Evolutionary conservation across 306 rosid species (phyloP), one percentile per base, ranked within the genome.

Genomic region (Inga oerstediana): DNA sequence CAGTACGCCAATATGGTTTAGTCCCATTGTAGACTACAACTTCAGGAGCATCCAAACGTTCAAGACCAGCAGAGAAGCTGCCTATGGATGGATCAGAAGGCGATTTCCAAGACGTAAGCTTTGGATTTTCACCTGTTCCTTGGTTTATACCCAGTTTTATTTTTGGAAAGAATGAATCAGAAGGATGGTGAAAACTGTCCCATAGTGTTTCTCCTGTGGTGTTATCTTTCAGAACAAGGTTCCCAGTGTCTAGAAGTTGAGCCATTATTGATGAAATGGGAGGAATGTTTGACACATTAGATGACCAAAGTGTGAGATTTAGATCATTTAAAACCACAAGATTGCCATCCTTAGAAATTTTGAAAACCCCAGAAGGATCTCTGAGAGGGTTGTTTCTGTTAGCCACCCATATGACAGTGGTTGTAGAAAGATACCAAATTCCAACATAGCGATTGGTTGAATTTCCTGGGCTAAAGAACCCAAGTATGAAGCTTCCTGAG

Each of bases 1-100:
- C 83, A 64, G 59, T 35, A 0, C 76, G 52, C 79, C 75, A 83
- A 73, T 72, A 62, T 67, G 45, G 72, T 7, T 7, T 14, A 34
- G 44, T 4, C 10, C 45, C 72, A 15, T 67, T 34, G 1, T 17
- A 34, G 3, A 67, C 8, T 6, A 67, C 2, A 34, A 34, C n/a
- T 32, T 67, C 44, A 12, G 45, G 72, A 67, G 12, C 45, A 35
- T 67, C 45, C 17, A 6, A 9, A n/a, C 45, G n/a, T 32, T 67
- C 72, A 34, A 67, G 8, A 34, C 22, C 16, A 2, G 20, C 39
- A 30, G 17, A 65, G 41, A 65, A 65, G 19, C 17, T 65, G 0
- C 71, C 71, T 22, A 27, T 32, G 22, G 72, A 66, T 66, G 72
- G 72, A 67, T 67, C 45, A 34, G n/a, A 34, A 14, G 72, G 44